Percentiles rank a stretch among this genome's conserved stretches.
phyloP scores from a whole-genome alignment of 2,329 filamentous ascomycete genomes.

The Apiospora pterosperma region DNA sequence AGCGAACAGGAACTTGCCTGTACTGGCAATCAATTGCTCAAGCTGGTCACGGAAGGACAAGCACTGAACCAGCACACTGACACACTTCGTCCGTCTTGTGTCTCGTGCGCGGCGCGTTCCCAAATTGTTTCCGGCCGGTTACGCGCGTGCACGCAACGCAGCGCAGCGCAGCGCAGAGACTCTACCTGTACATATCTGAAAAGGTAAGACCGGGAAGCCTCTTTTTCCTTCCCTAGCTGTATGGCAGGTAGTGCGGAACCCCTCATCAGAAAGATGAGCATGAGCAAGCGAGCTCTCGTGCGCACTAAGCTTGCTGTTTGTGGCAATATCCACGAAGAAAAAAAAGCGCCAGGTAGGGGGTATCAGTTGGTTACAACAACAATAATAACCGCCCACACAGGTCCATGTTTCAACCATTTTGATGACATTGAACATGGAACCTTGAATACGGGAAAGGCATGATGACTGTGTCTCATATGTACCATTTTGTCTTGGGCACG shows the following conservation, averaged over 20 bases:
- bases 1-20: background rate
- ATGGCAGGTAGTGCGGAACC: background rate
- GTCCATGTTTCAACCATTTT: background rate
- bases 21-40: background rate
- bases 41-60: background rate
- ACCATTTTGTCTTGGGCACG: background rate
- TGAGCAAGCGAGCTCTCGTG: constrained; percentile 1
- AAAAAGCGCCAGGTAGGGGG: background rate
- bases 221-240: background rate
- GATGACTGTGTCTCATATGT: background rate
- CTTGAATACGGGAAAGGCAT: constrained; percentile 1
- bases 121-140: background rate
- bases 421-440: background rate
- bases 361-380: background rate
- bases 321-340: background rate
- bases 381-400: background rate
- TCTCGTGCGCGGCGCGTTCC: background rate
- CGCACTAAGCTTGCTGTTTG: constrained; percentile 1
- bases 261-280: background rate
- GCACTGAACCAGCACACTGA: background rate
- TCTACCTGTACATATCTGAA: background rate
- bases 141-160: background rate
- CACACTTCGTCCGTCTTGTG: background rate
- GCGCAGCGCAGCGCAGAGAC: too few relatives aligned
- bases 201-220: background rate